Conservation (phyloP, 176 grass and related monocot species). For the Oryza punctata region DNA sequence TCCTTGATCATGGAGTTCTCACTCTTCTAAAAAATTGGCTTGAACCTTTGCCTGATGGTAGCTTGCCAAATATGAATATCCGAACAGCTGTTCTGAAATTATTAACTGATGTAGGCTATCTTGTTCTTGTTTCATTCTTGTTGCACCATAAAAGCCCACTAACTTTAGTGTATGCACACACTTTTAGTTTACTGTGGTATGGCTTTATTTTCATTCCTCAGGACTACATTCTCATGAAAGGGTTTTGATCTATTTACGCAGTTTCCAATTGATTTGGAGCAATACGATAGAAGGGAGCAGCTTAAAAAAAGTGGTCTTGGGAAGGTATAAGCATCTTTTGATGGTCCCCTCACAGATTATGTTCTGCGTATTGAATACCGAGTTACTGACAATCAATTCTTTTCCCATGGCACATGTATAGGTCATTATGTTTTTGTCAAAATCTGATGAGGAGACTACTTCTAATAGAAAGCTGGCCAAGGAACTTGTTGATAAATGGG, state of each 20-base stretch:
- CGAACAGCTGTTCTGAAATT: slow-evolving; percentile 84
- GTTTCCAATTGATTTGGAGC: slow-evolving; percentile 97
- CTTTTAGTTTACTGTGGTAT: not conserved
- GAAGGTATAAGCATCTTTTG: slow-evolving; percentile 55
- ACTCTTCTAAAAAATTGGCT: slow-evolving; percentile 95
- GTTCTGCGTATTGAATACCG: not conserved
- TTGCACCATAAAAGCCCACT: slow-evolving; percentile 5
- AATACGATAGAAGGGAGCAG: slow-evolving; percentile 86
- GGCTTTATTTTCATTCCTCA: not conserved
- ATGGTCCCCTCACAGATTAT: slow-evolving; percentile 8
- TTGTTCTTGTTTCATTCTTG: slow-evolving; percentile 5
- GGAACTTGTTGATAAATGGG: slow-evolving; percentile 99
- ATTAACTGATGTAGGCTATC: slow-evolving; percentile 70
- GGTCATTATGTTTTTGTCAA: slow-evolving; percentile 99
- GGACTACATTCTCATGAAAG: slow-evolving; percentile 35
- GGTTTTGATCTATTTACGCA: slow-evolving; percentile 44
- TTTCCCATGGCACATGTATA: slow-evolving; percentile 31
- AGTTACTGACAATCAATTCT: not conserved
- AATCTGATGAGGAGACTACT: slow-evolving; percentile 96
- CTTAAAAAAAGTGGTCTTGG: slow-evolving; percentile 97
- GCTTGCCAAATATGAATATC: slow-evolving; percentile 96
- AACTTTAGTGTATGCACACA: not conserved
- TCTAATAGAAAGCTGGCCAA: slow-evolving; percentile 91
- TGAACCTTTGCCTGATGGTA: slow-evolving; percentile 91
- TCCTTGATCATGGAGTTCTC: slow-evolving; percentile 94